Base-by-base conservation (phyloP, 495 filamentous ascomycete species). In the Penicillium cosmopolitanum region DNA sequence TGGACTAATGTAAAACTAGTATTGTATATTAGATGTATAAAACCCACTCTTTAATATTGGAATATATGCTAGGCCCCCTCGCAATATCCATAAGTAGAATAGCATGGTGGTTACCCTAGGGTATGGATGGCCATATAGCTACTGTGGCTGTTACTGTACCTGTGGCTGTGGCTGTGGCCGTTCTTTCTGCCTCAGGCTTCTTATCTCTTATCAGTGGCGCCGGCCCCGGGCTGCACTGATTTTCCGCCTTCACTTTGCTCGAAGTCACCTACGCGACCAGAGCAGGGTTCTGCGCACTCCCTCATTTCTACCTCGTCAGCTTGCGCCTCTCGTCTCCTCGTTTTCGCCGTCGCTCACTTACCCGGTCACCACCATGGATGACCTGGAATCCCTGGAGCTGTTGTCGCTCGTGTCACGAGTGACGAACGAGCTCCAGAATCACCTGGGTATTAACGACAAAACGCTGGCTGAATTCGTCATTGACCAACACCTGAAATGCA, bases 391-490 rank as follows among this genome's bases (percentile, higher is more conserved):
- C 62, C 86, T 98, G 62, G 95, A 98, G 78, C 80, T 96, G 60
- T 85, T 98, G 58, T 96, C 92, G 61, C 85, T 98, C 57, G 93
- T 98, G 60, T 93, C 91, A 47, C 96, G 94, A 74, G 91, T 98
- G 64, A 96, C 92, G 36, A 92, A 88, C 33, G 95, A 98, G 77
- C 80, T 98, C 44, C 88, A 92, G 64, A 98, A 98, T 74, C 90
- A 98, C 76, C 75, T 98, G 54, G 92, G 94, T 34, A 87, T 97
- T 67, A 89, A 80, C 73, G 94, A 98, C 70, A 97, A 96, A 77
- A 96, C 92, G 1, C 80, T 98, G 16, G 93, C 95, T 51, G 95
- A 98, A 73, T 98, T 96, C 71, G 83, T 98, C 56, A 97, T 98
- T 64, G 90, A 87, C 60, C 90, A 96, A 64, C 91, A 96, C 65